Conservation (phyloP, 1,284 basidiomycete genomes). For the Cryptococcus maquisensis region DNA sequence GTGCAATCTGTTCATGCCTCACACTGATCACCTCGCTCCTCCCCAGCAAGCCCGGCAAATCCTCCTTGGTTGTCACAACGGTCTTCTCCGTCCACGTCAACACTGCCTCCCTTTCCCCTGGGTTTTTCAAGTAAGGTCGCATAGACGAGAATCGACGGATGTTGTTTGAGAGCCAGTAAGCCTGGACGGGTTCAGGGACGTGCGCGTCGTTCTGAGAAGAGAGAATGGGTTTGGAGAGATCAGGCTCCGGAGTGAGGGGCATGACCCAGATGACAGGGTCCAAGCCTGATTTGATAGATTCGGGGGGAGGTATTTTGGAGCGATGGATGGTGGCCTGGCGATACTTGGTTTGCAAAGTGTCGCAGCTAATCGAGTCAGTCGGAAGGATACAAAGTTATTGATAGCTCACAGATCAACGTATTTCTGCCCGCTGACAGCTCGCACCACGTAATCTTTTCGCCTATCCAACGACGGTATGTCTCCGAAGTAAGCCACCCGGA, state of each 20-base stretch:
- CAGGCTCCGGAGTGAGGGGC: constrained; percentile 77
- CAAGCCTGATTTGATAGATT: constrained; percentile 72
- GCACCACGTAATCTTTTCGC: constrained; percentile 46
- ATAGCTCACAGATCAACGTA: constrained; percentile 38
- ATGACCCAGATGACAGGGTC: constrained; percentile 86
- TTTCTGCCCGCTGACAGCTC: constrained; percentile 38
- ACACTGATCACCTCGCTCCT: constrained; percentile 82
- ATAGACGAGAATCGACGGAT: constrained; percentile 76
- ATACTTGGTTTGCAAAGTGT: constrained; percentile 88
- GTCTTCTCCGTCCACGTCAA: constrained; percentile 87
- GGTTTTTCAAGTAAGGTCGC: constrained; percentile 62
- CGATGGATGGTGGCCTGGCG: constrained; percentile 78
- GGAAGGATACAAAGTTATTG: background rate
- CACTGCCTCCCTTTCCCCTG: constrained; percentile 48
- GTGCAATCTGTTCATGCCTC: constrained; percentile 73
- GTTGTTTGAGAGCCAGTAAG: constrained; percentile 62
- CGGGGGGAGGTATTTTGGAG: constrained; percentile 68
- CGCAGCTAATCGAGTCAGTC: constrained; percentile 62
- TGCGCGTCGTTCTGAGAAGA: constrained; percentile 57
- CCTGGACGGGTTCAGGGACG: constrained; percentile 71
- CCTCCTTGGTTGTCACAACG: constrained; percentile 74
- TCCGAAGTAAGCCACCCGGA: constrained; percentile 63
- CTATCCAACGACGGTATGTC: constrained; percentile 40
- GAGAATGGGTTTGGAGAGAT: constrained; percentile 73
- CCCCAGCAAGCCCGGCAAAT: constrained; percentile 85